These are phyloP conservation scores for Pseudogymnoascus sp. DNA, from an alignment of 2,329 filamentous ascomycete genomes.

Conservation along the genomic window DNA sequence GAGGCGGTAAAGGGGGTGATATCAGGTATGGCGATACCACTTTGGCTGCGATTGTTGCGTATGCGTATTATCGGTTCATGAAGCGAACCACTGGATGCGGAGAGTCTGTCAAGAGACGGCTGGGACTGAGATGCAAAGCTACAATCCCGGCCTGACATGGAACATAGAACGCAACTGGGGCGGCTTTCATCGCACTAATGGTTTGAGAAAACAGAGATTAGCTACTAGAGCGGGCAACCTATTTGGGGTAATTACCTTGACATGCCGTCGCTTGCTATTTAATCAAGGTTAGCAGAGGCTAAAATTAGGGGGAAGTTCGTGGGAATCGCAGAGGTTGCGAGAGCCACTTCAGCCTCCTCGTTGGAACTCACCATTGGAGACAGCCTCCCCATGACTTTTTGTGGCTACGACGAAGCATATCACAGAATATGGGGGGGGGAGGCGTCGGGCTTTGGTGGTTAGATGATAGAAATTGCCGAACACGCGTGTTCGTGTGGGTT, in stretches of 20 bases:
- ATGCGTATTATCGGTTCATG: slow-evolving; percentile 1
- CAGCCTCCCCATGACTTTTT: slow-evolving; percentile 32
- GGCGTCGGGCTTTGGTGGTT: background rate
- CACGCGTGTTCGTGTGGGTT: background rate
- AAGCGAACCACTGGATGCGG: slow-evolving; percentile 11
- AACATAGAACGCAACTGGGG: slow-evolving; percentile 28
- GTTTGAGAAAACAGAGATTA: slow-evolving; percentile 8
- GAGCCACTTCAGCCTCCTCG: background rate
- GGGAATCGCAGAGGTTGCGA: background rate
- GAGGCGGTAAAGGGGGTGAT: no score
- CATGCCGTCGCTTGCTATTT: slow-evolving; percentile 29
- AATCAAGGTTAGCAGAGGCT: slow-evolving; percentile 6
- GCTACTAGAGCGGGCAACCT: background rate
- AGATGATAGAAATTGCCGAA: background rate
- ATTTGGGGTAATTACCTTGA: slow-evolving; percentile 25
- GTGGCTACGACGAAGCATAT: slow-evolving; percentile 27
- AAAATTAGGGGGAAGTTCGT: no score
- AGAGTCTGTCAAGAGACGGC: background rate
- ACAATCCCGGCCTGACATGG: slow-evolving; percentile 27
- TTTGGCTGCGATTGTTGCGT: slow-evolving; percentile 3
- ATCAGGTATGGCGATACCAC: background rate
- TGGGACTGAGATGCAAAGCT: slow-evolving; percentile 20
- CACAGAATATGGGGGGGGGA: background rate
- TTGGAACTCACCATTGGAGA: slow-evolving; percentile 24
- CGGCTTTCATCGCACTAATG: slow-evolving; percentile 29